phyloP scores from a whole-genome alignment of 1,284 basidiomycete genomes.

The Marasmius oreades region DNA sequence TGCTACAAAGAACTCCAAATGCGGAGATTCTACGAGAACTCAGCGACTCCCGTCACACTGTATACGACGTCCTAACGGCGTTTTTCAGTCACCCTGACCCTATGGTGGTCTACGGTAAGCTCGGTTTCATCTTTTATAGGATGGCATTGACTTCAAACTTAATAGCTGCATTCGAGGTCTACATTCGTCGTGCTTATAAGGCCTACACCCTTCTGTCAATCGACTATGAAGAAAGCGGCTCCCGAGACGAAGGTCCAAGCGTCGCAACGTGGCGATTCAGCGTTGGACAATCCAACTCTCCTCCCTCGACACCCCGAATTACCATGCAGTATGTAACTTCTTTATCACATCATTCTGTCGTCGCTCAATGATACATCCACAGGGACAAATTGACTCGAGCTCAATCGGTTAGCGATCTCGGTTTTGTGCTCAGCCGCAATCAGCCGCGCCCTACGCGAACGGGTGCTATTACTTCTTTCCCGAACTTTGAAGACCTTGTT shows the following conservation, averaged over 20 bases:
- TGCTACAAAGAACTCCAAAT: constrained; percentile 62
- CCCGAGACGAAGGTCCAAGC: constrained; percentile 74
- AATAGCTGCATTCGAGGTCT: constrained; percentile 91
- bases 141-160: constrained; percentile 10
- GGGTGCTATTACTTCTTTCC: constrained; percentile 89
- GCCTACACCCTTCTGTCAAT: constrained; percentile 91
- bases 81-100: constrained; percentile 92
- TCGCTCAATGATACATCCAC: constrained; percentile 19
- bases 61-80: constrained; percentile 94
- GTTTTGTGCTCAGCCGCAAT: constrained; percentile 81
- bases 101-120: constrained; percentile 78
- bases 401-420: constrained; percentile 91
- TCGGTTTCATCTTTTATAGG: constrained; percentile 1
- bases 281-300: constrained; percentile 79
- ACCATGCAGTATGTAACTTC: constrained; percentile 49
- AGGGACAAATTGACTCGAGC: constrained; percentile 49
- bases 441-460: constrained; percentile 85
- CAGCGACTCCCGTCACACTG: constrained; percentile 94
- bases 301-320: constrained; percentile 81
- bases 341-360: constrained; percentile 1
- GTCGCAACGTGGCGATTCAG: constrained; percentile 93
- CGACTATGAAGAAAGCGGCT: constrained; percentile 90
- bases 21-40: constrained; percentile 89
- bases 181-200: constrained; percentile 93
- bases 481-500: constrained; percentile 66